These are phyloP conservation scores for Ophiocordyceps camponoti-leonardi DNA, from an alignment of 2,329 filamentous ascomycete genomes.

Conservation along the genomic window DNA sequence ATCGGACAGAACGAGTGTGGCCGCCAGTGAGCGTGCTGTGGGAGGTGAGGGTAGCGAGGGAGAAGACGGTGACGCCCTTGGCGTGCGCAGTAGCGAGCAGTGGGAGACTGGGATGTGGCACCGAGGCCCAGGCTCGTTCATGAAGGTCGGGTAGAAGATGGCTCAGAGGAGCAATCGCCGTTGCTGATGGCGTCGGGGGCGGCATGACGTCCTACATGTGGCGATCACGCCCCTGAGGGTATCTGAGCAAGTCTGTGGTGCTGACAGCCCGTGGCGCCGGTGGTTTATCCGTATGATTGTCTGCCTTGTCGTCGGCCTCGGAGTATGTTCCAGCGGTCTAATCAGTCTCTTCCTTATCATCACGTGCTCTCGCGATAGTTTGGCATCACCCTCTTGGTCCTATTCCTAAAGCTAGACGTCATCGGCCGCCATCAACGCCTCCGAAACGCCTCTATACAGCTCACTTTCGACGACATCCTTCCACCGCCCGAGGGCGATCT, in stretches of 20 bases:
- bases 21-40: conserved; percentile 71
- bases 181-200: not conserved
- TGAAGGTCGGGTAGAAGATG: conserved; percentile 38
- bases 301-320: no score
- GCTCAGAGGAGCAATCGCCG: conserved; percentile 25
- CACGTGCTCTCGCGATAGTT: not conserved
- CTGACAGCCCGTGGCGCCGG: no score
- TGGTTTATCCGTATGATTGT: no score
- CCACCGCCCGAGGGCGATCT: conserved; percentile 2
- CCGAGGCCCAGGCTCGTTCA: conserved; percentile 69
- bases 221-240: not conserved
- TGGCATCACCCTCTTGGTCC: not conserved
- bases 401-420: not conserved
- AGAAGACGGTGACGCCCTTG: conserved; percentile 80
- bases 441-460: not conserved
- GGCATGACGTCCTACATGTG: not conserved
- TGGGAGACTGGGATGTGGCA: conserved; percentile 73
- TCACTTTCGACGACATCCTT: not conserved
- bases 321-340: no score
- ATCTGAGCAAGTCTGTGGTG: no score
- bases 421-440: not conserved
- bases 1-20: conserved; percentile 79
- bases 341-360: no score
- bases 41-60: conserved; percentile 60
- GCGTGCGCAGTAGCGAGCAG: conserved; percentile 78